Evolutionary conservation across 768 basidiomycete genomes (phyloP), one percentile per base, ranked within the genome.

Genomic region (Xerocomellus chrysenteron): DNA sequence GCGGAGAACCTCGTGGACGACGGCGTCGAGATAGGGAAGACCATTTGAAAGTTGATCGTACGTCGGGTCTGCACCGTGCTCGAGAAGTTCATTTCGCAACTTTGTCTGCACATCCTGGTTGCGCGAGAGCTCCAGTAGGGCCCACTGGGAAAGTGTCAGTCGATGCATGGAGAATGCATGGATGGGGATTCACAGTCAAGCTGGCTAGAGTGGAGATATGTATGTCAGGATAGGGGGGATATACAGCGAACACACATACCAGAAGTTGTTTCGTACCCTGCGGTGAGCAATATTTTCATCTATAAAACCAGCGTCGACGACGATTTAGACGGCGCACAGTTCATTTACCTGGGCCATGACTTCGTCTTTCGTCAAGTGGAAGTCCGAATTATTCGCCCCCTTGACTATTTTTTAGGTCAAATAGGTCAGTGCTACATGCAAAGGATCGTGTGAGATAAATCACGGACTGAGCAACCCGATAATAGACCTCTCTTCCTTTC

Each of bases 21-120:
- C 70, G 1, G 80, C 78, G 59, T 84, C 82, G 8, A 86, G 79
- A 64, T 81, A 84, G 0, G 82, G 83, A 12, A 87, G 67, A 9
- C 52, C 70, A 4, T 76, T 74, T 3, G 71, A 76, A 1, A 85
- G 72, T 56, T 84, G 77, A 30, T 85, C 82, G 68, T 78, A 83
- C 3, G 77, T 79, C 17, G 82, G 82, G 62, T 85, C 84, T 16
- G 60, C 46, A 5, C 62, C 65, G 45, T 78, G 77, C 19, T 72
- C 66, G 5, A 72, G 56, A 11, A 86, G 73, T 40, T 86, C 83
- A 2, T 78, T 71, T 37, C 83, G 77, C 10, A 86, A 66, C 36
- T 72, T 78, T 16, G 73, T 64, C 63, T 86, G 84, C 6, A 74
- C 68, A n/a, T 80, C 74, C 0, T 70, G 75, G 52, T 80, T 65